These are phyloP conservation scores for Cicer arietinum DNA, from an alignment of 306 rosid genomes.

Conservation along the genomic window DNA sequence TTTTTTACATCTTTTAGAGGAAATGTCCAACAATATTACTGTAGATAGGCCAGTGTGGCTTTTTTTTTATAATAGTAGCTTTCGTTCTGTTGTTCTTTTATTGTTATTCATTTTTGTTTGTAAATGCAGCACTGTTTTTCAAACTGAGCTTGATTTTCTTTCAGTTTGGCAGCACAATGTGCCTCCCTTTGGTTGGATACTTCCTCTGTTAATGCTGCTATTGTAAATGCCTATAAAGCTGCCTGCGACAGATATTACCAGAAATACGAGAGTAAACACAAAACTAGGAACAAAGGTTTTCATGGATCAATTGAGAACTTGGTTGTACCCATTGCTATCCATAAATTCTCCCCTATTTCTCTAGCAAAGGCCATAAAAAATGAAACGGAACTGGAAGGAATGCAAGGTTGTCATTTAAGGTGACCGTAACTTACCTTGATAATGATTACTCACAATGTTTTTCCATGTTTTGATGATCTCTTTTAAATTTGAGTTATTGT, in stretches of 20 bases:
- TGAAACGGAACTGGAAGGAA: constrained; percentile 83
- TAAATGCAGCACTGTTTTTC: constrained; percentile 25
- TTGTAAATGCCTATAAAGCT: constrained; percentile 72
- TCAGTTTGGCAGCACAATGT: constrained; percentile 81
- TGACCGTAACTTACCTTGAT: constrained; percentile 40
- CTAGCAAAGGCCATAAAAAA: constrained; percentile 88
- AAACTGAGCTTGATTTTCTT: constrained; percentile 39
- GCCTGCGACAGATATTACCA: constrained; percentile 66
- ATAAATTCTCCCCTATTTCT: constrained; percentile 70
- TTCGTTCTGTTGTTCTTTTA: constrained; percentile 25
- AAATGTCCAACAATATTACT: constrained; percentile 28
- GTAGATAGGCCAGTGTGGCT: neutral
- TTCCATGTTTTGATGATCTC: constrained; percentile 36
- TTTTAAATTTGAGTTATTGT: constrained; percentile 14
- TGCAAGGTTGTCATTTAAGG: constrained; percentile 87
- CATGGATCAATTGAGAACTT: constrained; percentile 55
- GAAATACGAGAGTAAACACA: constrained; percentile 54
- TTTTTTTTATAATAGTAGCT: constrained; percentile 36
- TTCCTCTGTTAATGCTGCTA: constrained; percentile 88
- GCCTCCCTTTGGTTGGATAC: constrained; percentile 84
- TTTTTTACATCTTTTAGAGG: neutral
- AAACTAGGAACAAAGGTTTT: constrained; percentile 47
- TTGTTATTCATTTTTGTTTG: constrained; percentile 4
- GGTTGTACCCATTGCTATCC: constrained; percentile 56
- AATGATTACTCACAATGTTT: constrained; percentile 33